These are phyloP conservation scores for Trichoderma polysporum DNA, from an alignment of 2,329 filamentous ascomycete species.

Conservation along the genomic window DNA sequence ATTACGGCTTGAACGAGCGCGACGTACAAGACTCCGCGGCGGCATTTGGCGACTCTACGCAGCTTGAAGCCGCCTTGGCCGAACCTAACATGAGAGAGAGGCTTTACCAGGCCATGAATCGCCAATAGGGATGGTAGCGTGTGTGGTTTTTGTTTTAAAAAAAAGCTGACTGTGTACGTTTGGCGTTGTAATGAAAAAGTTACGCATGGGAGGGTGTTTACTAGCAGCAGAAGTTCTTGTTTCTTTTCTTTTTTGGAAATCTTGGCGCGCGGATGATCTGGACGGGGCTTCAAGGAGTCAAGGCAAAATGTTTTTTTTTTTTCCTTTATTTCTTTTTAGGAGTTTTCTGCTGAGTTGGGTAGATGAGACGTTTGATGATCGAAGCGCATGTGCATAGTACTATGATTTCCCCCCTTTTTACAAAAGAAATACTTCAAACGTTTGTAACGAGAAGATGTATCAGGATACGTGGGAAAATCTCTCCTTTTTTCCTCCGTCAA, in stretches of 20 bases:
- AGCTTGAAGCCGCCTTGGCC: constrained; percentile 26
- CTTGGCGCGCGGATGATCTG: not conserved
- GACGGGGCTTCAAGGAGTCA: not conserved
- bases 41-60: constrained; percentile 26
- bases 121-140: constrained; percentile 12
- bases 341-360: not conserved
- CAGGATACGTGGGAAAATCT: not conserved
- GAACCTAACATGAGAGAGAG: constrained; percentile 28
- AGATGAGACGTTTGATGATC: constrained; percentile 3
- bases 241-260: not conserved
- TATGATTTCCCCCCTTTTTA: not conserved
- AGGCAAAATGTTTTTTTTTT: not conserved
- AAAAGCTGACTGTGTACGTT: not conserved
- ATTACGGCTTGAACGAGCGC: constrained; percentile 27
- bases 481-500: not conserved
- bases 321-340: not conserved
- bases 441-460: not conserved
- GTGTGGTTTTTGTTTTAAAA: not conserved
- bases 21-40: constrained; percentile 25
- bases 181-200: not conserved
- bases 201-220: not conserved
- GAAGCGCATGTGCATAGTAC: not conserved
- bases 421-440: not conserved
- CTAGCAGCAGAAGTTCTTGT: not conserved
- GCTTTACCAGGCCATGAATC: constrained; percentile 28